These are phyloP conservation scores for Aquilaria malaccensis DNA, from an alignment of 345 rosid species.

Conservation along the genomic window DNA sequence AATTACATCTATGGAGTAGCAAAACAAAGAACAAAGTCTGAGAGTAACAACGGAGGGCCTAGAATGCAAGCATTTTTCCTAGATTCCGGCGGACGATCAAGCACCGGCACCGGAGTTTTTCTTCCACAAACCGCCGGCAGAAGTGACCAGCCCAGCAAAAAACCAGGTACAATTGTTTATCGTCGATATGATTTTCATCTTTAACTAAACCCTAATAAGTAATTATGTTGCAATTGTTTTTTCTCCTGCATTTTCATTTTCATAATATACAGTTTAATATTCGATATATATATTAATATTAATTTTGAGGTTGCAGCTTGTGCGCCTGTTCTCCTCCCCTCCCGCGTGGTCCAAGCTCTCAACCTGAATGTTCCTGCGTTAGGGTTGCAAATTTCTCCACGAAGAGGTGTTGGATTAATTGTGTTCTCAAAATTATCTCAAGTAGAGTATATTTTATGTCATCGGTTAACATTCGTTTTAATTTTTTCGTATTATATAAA, in stretches of 20 bases:
- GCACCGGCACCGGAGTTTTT: slow-evolving; percentile 72
- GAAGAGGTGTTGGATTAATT: slow-evolving; percentile 15
- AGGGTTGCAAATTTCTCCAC: slow-evolving; percentile 39
- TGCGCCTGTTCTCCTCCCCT: slow-evolving; percentile 52
- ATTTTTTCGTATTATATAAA: not conserved
- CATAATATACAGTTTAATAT: no score
- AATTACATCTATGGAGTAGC: no score
- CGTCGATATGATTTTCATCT: not conserved
- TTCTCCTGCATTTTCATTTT: no score
- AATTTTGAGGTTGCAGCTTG: slow-evolving; percentile 25
- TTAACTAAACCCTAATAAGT: no score
- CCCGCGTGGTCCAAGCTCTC: slow-evolving; percentile 51
- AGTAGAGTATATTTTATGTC: not conserved
- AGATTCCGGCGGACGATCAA: slow-evolving; percentile 41
- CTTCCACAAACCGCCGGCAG: slow-evolving; percentile 40
- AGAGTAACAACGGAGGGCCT: slow-evolving; percentile 21
- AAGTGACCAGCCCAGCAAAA: slow-evolving; percentile 27
- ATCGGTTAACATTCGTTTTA: not conserved
- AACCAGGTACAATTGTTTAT: slow-evolving; percentile 37
- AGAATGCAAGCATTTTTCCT: slow-evolving; percentile 77
- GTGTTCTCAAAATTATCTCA: not conserved
- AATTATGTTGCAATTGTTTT: no score
- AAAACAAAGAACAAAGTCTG: no score
- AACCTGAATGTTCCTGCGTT: slow-evolving; percentile 37
- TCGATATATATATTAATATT: no score